phyloP scores from a whole-genome alignment of 2,329 filamentous ascomycete species.

The Venturia pyrina region DNA sequence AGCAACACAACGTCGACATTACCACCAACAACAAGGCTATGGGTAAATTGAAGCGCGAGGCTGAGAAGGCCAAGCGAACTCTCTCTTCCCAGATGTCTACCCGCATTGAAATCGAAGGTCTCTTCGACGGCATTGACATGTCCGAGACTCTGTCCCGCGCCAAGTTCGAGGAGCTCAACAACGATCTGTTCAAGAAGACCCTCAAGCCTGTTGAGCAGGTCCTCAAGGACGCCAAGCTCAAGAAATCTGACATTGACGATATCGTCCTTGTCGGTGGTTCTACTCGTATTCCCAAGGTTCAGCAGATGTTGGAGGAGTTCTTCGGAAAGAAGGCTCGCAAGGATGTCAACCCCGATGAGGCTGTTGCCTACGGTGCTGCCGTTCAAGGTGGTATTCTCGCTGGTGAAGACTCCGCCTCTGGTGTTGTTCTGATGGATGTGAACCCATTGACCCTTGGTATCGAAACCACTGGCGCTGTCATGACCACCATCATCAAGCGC shows the following conservation, averaged over 20 bases:
- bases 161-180: slow-evolving; percentile 99
- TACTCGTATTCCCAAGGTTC: slow-evolving; percentile 98
- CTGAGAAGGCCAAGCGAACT: slow-evolving; percentile 98
- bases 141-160: slow-evolving; percentile 95
- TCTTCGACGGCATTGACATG: slow-evolving; percentile 95
- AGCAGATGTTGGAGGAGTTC: slow-evolving; percentile 88
- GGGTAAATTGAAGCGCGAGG: slow-evolving; percentile 99
- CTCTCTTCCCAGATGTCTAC: slow-evolving; percentile 49
- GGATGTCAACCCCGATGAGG: slow-evolving; percentile 99
- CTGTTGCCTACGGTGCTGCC: slow-evolving; percentile 93
- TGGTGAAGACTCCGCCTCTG: slow-evolving; percentile 71
- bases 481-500: slow-evolving; percentile 92
- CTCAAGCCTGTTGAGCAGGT: slow-evolving; percentile 98
- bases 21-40: slow-evolving; percentile 94
- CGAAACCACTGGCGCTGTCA: slow-evolving; percentile 93
- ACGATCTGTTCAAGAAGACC: slow-evolving; percentile 98
- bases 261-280: slow-evolving; percentile 98
- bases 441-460: slow-evolving; percentile 95
- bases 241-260: slow-evolving; percentile 90
- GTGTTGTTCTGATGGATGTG: slow-evolving; percentile 90
- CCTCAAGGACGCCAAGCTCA: slow-evolving; percentile 93
- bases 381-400: slow-evolving; percentile 94
- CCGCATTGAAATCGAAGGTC: slow-evolving; percentile 53
- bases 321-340: slow-evolving; percentile 98
- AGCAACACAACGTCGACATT: slow-evolving; percentile 88